These are phyloP conservation scores for Dryas integrifolia DNA, from an alignment of 331 rosid genomes.

Conservation along the genomic window DNA sequence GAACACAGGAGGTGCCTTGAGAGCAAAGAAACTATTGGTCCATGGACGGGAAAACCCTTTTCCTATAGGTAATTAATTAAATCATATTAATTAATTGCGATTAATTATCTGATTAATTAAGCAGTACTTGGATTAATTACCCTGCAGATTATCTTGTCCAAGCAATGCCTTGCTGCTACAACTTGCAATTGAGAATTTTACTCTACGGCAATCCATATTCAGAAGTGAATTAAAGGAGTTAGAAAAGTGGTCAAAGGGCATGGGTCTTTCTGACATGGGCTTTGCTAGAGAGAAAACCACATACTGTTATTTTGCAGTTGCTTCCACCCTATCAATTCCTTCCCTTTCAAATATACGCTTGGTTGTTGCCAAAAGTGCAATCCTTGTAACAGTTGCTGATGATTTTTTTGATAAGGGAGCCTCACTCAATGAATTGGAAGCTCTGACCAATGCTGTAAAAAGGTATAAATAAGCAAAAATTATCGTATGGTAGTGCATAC, in stretches of 20 bases:
- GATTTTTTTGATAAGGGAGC: conserved; percentile 27
- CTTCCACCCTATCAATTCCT: conserved; percentile 13
- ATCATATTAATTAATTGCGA: background rate
- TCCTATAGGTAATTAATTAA: background rate
- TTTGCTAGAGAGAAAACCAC: conserved; percentile 26
- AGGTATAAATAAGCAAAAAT: background rate
- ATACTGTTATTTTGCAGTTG: conserved; percentile 24
- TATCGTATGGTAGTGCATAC: background rate
- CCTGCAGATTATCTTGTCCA: conserved; percentile 1
- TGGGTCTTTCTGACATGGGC: conserved; percentile 16
- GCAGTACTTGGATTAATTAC: background rate
- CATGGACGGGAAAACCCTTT: background rate
- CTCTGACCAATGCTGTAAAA: conserved; percentile 9
- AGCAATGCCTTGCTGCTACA: conserved; percentile 1
- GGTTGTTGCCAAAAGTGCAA: conserved; percentile 4
- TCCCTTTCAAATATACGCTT: conserved; percentile 10
- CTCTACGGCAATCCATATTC: conserved; percentile 18
- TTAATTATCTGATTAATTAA: background rate
- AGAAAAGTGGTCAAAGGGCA: conserved; percentile 17
- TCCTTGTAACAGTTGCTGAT: conserved; percentile 29
- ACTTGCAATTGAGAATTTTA: conserved; percentile 17
- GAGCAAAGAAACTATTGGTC: background rate
- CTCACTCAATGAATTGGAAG: conserved; percentile 17
- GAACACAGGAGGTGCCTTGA: conserved; percentile 27
- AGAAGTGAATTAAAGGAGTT: conserved; percentile 20